phyloP scores from a whole-genome alignment of 176 grass and related monocot species.

The Oryza officinalis region DNA sequence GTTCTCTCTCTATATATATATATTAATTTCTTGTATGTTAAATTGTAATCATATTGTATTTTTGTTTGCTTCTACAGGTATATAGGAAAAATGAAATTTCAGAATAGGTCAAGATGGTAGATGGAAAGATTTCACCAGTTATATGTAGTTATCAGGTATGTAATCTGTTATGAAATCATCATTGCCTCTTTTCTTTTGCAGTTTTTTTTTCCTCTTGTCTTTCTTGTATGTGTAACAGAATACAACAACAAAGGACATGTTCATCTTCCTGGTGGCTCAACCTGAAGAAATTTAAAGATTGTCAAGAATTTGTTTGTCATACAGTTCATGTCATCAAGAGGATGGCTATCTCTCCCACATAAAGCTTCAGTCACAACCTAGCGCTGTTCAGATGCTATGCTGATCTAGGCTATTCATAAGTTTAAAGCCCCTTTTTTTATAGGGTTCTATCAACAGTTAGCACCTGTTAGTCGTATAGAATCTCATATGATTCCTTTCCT shows the following conservation, averaged over 20 bases:
- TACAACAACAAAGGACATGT: background rate
- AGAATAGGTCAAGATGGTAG: slow-evolving; percentile 15
- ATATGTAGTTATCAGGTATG: slow-evolving; percentile 26
- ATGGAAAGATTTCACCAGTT: background rate
- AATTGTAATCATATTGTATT: slow-evolving; percentile 22
- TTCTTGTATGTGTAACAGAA: slow-evolving; percentile 9
- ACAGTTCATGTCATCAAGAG: slow-evolving; percentile 11
- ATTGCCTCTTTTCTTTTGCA: background rate
- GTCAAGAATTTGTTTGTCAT: slow-evolving; percentile 29
- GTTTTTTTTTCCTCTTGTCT: background rate
- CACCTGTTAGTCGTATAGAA: background rate
- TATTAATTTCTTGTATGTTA: slow-evolving; percentile 16
- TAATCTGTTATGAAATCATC: background rate
- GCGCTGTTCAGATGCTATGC: too few species aligned
- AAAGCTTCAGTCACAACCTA: background rate
- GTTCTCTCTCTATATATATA: background rate
- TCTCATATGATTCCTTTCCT: background rate
- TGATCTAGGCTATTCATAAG: too few species aligned
- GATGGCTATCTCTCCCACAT: background rate
- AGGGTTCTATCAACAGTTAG: background rate
- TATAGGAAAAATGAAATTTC: slow-evolving; percentile 13
- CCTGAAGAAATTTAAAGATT: slow-evolving; percentile 20
- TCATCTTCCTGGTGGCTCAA: slow-evolving; percentile 20
- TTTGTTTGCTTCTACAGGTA: slow-evolving; percentile 20
- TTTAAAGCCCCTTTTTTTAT: too few species aligned